Evolutionary conservation across 176 grass and related monocot species (phyloP), one percentile per base, ranked within the genome.

Genomic region (Rhynchospora breviuscula): DNA sequence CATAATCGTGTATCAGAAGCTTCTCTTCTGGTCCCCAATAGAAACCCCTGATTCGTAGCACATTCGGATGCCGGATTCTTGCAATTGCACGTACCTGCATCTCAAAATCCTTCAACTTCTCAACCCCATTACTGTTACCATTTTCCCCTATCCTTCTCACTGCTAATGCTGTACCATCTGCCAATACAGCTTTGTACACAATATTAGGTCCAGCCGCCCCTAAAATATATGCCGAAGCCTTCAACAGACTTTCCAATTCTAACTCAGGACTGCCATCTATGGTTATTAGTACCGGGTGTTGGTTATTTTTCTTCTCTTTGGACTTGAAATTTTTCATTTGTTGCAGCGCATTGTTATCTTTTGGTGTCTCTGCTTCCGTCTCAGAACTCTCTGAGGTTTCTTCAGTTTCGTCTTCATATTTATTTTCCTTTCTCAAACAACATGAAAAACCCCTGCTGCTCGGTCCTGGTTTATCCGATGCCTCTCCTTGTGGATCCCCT

Each of bases 1-100:
- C 95, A 49, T 88, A 94, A 59, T 97, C 95, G 70, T 92, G 92
- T 89, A 97, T 97, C 84, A 97, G 80, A 33, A 97, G 90, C 89
- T 92, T 89, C 90, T 97, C 95, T 35, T 97, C 92, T 11, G 92
- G 80, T 1, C 90, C 94, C 95, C 95, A 97, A 80, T 93, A 97
- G 87, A 92, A 97, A 3, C 89, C 95, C 9, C 90, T 90, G 25
- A 97, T 79, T n/a, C 84, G 90, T 52, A 97, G 88, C 84, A 97
- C 73, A 81, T 97, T 97, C 10, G 56, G 73, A 85, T 97, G 95
- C 23, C 74, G 85, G 19, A 91, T 77, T 74, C 82, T 92, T 5
- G 89, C 92, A 43, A 98, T 85, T 65, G 86, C 83, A 52, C 90
- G 90, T 71, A 98, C 88, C 18, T 93, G 90, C 9, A 81, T 78